Evolutionary conservation across 1,139 yeast species (phyloP).

Genomic region (Blastobotrys proliferans): DNA sequence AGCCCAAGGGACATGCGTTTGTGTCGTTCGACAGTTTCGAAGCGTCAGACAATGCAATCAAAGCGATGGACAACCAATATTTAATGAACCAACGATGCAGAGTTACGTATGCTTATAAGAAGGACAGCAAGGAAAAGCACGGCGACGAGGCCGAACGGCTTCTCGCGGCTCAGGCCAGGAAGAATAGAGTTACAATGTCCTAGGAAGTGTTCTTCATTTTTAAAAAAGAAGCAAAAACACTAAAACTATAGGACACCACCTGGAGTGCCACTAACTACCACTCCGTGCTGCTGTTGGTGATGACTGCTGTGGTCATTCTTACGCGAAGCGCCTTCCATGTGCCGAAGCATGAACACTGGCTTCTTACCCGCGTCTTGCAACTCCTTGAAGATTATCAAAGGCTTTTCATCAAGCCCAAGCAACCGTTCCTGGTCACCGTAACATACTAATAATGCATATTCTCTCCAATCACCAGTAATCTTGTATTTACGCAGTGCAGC

Average conservation of each 20-base stretch:
- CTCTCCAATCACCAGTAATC: slow-evolving; percentile 79
- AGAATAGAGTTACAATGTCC: background rate
- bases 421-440: slow-evolving; percentile 89
- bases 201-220: background rate
- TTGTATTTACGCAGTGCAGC: slow-evolving; percentile 87
- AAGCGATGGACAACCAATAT: slow-evolving; percentile 62
- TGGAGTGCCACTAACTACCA: slow-evolving; percentile 33
- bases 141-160: slow-evolving; percentile 79
- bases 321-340: slow-evolving; percentile 45
- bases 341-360: slow-evolving; percentile 91
- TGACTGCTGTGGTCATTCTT: background rate
- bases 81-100: slow-evolving; percentile 62
- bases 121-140: slow-evolving; percentile 55
- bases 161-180: slow-evolving; percentile 63
- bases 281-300: slow-evolving; percentile 21
- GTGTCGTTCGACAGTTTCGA: slow-evolving; percentile 59
- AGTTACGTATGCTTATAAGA: slow-evolving; percentile 71
- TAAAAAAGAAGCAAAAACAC: slow-evolving; percentile 2
- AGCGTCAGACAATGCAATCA: slow-evolving; percentile 68
- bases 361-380: slow-evolving; percentile 81
- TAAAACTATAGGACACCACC: slow-evolving; percentile 33
- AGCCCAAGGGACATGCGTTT: slow-evolving; percentile 63
- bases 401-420: slow-evolving; percentile 79
- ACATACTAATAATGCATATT: slow-evolving; percentile 83
- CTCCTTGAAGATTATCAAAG: slow-evolving; percentile 83